Evolutionary conservation across 2,329 filamentous ascomycete genomes (phyloP).

Genomic region (Ustulina deusta): DNA sequence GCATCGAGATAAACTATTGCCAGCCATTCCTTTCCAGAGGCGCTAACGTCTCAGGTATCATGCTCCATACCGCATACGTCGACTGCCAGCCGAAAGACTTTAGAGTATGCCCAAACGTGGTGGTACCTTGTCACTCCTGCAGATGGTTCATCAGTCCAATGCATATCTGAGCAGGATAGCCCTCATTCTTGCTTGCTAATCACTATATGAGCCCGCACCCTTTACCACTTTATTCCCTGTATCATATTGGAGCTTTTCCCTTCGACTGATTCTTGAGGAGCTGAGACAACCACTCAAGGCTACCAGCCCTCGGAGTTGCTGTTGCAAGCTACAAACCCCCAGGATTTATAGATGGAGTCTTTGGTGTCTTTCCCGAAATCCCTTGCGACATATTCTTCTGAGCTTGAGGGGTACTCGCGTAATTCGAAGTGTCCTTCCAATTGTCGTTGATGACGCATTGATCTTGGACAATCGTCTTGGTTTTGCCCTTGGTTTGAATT

Average conservation of each 20-base stretch:
- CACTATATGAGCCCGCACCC: background rate
- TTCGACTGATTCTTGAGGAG: background rate
- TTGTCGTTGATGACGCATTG: constrained; percentile 14
- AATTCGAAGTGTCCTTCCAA: constrained; percentile 16
- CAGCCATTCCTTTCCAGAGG: no score
- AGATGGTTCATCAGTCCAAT: no score
- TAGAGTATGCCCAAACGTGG: no score
- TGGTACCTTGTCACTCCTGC: no score
- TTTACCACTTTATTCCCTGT: background rate
- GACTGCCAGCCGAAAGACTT: no score
- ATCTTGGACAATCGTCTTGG: constrained; percentile 5
- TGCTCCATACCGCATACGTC: no score
- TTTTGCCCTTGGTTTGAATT: background rate
- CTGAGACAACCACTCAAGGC: background rate
- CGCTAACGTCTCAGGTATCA: no score
- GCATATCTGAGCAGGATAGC: no score
- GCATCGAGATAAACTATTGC: no score
- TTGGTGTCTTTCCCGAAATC: background rate
- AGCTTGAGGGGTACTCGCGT: no score
- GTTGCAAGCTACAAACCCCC: background rate
- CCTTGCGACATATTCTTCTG: background rate
- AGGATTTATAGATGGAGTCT: background rate
- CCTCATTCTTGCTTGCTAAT: background rate
- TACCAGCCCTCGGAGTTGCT: constrained; percentile 13
- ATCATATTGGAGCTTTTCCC: no score